Evolutionary conservation across 2,329 filamentous ascomycete species (phyloP).

Genomic region (Trichocomaceae sp.): DNA sequence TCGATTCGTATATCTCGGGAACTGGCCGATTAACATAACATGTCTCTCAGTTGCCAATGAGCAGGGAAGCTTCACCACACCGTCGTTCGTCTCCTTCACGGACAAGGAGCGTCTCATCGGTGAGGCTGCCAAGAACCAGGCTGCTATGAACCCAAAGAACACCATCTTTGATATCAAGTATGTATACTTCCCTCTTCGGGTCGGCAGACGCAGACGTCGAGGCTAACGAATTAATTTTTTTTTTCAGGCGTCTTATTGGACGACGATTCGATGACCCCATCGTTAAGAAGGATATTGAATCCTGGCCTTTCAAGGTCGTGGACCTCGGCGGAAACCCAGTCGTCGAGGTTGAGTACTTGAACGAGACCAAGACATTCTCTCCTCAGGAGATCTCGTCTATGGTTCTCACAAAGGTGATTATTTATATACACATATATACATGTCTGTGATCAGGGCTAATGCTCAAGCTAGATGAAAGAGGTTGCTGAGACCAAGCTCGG

Average conservation of each 20-base stretch:
- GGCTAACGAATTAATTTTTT: not conserved
- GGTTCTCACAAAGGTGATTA: conserved; percentile 86
- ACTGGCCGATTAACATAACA: not conserved
- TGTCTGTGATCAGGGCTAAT: not conserved
- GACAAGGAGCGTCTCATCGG: conserved; percentile 98
- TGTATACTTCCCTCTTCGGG: conserved; percentile 35
- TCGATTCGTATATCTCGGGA: conserved; percentile 9
- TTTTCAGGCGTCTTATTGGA: conserved; percentile 83
- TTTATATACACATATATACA: not conserved
- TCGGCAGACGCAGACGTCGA: not conserved
- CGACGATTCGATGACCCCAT: conserved; percentile 90
- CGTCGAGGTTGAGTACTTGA: conserved; percentile 93
- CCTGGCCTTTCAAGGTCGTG: conserved; percentile 98
- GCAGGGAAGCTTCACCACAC: conserved; percentile 98
- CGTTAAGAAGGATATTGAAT: conserved; percentile 98
- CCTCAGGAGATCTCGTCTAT: conserved; percentile 99
- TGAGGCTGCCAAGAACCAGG: conserved; percentile 99
- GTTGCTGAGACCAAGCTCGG: conserved; percentile 96
- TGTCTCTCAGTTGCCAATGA: conserved; percentile 75
- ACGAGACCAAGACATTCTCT: conserved; percentile 91
- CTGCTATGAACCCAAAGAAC: conserved; percentile 97
- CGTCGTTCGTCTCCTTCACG: conserved; percentile 98
- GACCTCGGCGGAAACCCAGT: conserved; percentile 82
- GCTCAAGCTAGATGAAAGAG: conserved; percentile 80
- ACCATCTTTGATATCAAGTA: conserved; percentile 99